Evolutionary conservation across 2,329 filamentous ascomycete species (phyloP), one percentile per base, ranked within the genome.

Genomic region (Immersiporthe knoxdaviesiana): DNA sequence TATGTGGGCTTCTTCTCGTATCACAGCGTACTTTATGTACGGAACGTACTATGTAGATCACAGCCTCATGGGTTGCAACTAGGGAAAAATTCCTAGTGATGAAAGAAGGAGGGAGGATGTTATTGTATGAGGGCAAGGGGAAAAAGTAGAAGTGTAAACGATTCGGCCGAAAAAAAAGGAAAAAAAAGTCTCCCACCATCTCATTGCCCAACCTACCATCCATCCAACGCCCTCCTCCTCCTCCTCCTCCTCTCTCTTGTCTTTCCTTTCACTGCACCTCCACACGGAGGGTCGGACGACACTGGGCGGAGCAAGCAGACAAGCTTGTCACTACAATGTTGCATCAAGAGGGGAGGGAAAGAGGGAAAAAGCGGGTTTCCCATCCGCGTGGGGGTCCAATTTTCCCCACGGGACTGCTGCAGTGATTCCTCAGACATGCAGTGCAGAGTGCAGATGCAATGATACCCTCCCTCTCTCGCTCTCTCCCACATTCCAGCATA

Each of bases 91-190:
- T 14, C 2, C 41, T 44, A 6, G 16, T 18, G 7, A 18, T 6
- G 18, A n/a, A 47, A 41, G 39, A 41, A 18, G 18, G 2, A 16
- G n/a, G n/a, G n/a, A 3, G 16, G 41, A 16, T 44, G 5, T 16
- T 44, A 18, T 44, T 44, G n/a, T 16, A 44, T 44, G 39, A n/a
- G 39, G 12, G 5, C 3, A 14, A 2, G 12, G 14, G 12, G 21
- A 16, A 44, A 62, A 62, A 39, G 2, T 10, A 39, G 37, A 7
- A 39, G 11, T 47, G 21, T 1, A n/a, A 8, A 47, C 30, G 24
- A 56, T 63, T 64, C 62, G 62, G 47, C 62, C 62, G 62, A 32
- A 58, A 27, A 11, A 58, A 27, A 24, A 14, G 14, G 24, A 21
- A 18, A 56, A 27, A 56, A 58, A 32, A 32, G 54, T 27, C 12